Base-by-base conservation (phyloP, 2,329 filamentous ascomycete genomes). In the Furcasterigmium furcatum region DNA sequence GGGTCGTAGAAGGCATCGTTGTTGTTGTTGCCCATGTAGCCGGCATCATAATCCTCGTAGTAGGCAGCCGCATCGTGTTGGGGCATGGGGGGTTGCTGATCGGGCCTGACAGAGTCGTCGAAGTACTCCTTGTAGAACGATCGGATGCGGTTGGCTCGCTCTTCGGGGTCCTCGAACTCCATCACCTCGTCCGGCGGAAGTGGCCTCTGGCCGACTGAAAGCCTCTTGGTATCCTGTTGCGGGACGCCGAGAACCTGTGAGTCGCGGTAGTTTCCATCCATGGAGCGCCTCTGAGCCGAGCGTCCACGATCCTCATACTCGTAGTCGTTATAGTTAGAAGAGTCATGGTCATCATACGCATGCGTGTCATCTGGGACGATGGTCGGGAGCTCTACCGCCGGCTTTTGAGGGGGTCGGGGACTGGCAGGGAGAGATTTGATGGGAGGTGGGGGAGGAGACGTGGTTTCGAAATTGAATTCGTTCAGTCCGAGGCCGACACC, bases 101-200 rank as follows among this genome's bases (percentile, higher is more conserved):
- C 35, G 22, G 32, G 30, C 30, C 32, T 32, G 21, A 32, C 30
- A 48, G 75, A 82, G 35, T 96, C 92, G 54, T 97, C 94, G 57
- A 99, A 99, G 71, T 99, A 99, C 63, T 99, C 94, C 72, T 96
- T 96, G 74, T 99, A 99, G 73, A 99, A 99, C 4, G 94, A 99
- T 64, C 94, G 82, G 55, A 99, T 99, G 47, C 94, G 85, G 73
- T 96, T 97, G 52, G 94, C 94, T 58, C 94, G 84, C 59, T 92
- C 85, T 65, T 97, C 94, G 0, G 94, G 91, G 62, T 96, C 92
- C 61, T 97, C 94, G 4, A 85, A 81, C 36, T 85, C 82, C 24
- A 75, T 77, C 45, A 88, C 82, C 52, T 95, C 88, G 59, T 91
- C 85, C 29, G 91, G 89, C 5, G 94, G 94, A 51, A 99, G 76